Conservation (phyloP, 169 alveolate genomes). For the Eimeria nieschulzi region DNA sequence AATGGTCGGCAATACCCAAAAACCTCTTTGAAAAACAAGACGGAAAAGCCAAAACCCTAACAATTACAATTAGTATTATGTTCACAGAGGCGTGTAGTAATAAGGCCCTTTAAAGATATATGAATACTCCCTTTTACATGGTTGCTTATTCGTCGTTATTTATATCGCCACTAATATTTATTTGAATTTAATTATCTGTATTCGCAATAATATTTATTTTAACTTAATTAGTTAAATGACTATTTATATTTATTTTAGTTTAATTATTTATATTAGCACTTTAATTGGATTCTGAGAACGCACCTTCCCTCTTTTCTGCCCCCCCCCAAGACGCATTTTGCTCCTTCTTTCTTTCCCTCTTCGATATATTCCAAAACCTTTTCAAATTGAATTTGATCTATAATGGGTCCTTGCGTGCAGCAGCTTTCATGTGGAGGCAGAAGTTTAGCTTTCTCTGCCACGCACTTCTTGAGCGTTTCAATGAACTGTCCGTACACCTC, state of each 20-base stretch:
- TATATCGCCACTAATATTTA: not conserved
- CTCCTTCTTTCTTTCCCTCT: constrained; percentile 87
- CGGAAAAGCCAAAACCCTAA: not conserved
- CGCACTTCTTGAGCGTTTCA: constrained; percentile 63
- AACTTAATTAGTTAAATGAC: too few species aligned
- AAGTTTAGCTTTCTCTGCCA: constrained; percentile 60
- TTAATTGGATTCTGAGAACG: not conserved
- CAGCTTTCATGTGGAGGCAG: constrained; percentile 83
- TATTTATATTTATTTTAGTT: too few species aligned
- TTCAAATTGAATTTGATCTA: constrained; percentile 81
- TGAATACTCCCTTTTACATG: not conserved
- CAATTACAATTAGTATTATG: not conserved
- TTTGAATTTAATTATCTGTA: too few species aligned
- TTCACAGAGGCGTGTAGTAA: not conserved
- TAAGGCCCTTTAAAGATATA: not conserved
- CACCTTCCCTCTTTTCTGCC: constrained; percentile 5
- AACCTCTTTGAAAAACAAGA: constrained; percentile 62
- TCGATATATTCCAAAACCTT: constrained; percentile 82
- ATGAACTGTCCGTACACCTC: constrained; percentile 85
- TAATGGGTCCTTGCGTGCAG: constrained; percentile 87
- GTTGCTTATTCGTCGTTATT: not conserved
- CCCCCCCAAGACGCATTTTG: constrained; percentile 87
- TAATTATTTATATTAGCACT: too few species aligned
- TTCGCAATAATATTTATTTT: too few species aligned
- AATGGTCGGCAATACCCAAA: constrained; percentile 87